Evolutionary conservation across 352 stramenopile species (phyloP).

Genomic region (Globisporangium spinosum): DNA sequence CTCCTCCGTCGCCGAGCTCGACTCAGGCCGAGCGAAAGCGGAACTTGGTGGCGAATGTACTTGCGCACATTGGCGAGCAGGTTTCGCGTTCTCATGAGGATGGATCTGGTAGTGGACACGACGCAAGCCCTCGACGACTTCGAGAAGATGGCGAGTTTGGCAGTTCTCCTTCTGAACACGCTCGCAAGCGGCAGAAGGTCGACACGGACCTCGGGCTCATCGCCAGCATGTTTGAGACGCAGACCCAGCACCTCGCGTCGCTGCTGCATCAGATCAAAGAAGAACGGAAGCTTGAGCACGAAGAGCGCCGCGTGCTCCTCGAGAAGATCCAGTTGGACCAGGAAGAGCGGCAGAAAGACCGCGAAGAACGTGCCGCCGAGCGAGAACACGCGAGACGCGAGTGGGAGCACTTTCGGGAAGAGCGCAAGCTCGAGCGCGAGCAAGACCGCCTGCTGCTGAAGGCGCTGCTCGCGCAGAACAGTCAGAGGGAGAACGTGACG

Average conservation of each 20-base stretch:
- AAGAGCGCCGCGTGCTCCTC: conserved; percentile 8
- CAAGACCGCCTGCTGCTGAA: conserved; percentile 11
- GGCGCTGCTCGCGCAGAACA: conserved; percentile 5
- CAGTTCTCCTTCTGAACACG: background rate
- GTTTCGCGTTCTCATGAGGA: background rate
- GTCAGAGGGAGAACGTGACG: conserved; percentile 1
- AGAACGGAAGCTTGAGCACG: conserved; percentile 14
- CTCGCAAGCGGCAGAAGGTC: conserved; percentile 5
- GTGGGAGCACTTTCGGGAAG: conserved; percentile 12
- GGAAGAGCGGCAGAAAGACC: conserved; percentile 11
- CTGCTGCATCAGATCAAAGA: conserved; percentile 14
- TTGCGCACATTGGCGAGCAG: conserved; percentile 14
- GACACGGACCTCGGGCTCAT: conserved; percentile 4
- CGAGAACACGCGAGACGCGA: conserved; percentile 9
- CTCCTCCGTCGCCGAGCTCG: background rate
- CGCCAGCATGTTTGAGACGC: conserved; percentile 13
- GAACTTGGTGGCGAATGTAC: conserved; percentile 13
- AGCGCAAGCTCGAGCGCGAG: conserved; percentile 12
- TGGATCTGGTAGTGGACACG: background rate
- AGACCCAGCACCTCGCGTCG: conserved; percentile 15
- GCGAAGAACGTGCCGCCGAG: conserved; percentile 8
- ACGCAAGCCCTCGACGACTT: too few relatives aligned
- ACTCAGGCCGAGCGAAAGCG: conserved; percentile 10
- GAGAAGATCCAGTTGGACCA: conserved; percentile 14
- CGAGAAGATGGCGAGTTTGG: background rate